Evolutionary conservation across 1,139 yeast genomes (phyloP).

Genomic region (Pneumocystis oryctolagi): DNA sequence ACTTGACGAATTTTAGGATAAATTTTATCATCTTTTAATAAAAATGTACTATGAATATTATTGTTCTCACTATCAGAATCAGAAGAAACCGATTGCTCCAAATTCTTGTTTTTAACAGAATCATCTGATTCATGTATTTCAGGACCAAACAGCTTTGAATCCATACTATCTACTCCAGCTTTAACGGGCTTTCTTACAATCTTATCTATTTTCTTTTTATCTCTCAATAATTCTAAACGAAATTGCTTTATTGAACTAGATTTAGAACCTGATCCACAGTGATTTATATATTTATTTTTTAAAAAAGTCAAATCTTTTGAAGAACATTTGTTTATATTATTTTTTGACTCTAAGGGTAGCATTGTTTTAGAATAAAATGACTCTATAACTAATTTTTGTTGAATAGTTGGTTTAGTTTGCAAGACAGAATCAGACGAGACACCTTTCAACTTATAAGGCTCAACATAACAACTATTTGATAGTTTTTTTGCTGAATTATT

Average conservation of each 20-base stretch:
- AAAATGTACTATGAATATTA: constrained; percentile 19
- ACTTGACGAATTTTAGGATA: constrained; percentile 5
- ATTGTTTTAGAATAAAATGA: neutral
- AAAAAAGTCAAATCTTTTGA: neutral
- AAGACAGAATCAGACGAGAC: neutral
- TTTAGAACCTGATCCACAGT: neutral
- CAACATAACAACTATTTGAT: neutral
- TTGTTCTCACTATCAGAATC: constrained; percentile 13
- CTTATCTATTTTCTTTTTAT: neutral
- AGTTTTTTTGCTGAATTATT: neutral
- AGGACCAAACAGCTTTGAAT: constrained; percentile 15
- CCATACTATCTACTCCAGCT: neutral
- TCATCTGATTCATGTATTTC: constrained; percentile 17
- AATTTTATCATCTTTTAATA: constrained; percentile 5
- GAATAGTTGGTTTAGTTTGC: neutral
- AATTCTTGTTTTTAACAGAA: constrained; percentile 3
- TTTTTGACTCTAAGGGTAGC: neutral
- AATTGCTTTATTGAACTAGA: neutral
- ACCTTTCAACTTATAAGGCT: neutral
- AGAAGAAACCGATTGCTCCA: constrained; percentile 6
- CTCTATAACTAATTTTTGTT: neutral
- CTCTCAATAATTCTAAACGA: neutral
- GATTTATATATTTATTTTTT: neutral
- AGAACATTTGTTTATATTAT: neutral
- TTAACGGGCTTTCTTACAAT: neutral